A percentile compares a stretch with the other conserved stretches of the same genome.
Evolutionary conservation across 441 rosid genomes (phyloP).

Genomic region (Geranium incanum): DNA sequence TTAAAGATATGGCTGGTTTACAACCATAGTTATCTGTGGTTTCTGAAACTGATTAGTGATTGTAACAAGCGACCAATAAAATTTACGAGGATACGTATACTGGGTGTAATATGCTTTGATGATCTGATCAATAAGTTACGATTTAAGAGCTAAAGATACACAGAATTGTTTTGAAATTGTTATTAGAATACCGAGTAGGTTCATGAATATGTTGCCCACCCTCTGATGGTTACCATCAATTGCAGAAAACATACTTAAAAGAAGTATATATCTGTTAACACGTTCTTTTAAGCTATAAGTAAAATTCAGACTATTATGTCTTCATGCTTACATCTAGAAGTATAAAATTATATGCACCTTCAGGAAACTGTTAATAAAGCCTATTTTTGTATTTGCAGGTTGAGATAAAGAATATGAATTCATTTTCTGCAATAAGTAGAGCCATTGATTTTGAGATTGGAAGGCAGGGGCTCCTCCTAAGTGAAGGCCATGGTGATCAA

Average conservation of each 20-base stretch:
- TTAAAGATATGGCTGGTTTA: not conserved
- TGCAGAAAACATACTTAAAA: too few species aligned
- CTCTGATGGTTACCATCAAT: too few species aligned
- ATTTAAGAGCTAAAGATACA: not conserved
- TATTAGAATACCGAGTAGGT: not conserved
- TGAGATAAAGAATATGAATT: conserved; percentile 81
- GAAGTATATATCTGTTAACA: not conserved
- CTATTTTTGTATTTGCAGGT: conserved; percentile 46
- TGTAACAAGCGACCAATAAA: not conserved
- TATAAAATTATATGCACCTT: not conserved
- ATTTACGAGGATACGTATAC: too few species aligned
- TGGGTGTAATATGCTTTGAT: not conserved
- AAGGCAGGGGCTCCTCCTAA: conserved; percentile 63
- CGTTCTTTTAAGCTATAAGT: not conserved
- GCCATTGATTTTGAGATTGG: conserved; percentile 86
- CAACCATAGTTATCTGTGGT: not conserved
- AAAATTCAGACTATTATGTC: too few species aligned
- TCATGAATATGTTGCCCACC: not conserved
- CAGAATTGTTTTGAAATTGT: not conserved
- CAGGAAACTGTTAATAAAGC: conserved; percentile 12
- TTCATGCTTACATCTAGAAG: too few species aligned
- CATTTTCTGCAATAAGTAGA: conserved; percentile 74
- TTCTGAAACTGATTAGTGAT: not conserved
- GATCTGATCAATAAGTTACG: not conserved
- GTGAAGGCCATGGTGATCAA: conserved; percentile 57